Evolutionary conservation across 345 rosid species (phyloP).

Genomic region (Melaleuca quinquenervia): DNA sequence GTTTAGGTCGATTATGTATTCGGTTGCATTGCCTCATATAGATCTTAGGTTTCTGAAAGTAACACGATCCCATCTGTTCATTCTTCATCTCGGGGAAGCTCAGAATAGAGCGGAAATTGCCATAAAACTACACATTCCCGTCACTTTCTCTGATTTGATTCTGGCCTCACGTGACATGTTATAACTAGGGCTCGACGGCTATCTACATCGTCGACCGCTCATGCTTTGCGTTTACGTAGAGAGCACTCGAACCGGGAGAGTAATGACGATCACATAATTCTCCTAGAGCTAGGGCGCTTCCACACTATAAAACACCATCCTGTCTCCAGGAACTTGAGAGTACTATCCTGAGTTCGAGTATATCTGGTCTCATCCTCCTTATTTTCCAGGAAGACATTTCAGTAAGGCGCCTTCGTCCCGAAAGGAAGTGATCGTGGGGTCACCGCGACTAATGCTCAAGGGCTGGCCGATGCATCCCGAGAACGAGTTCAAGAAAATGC

Average conservation of each 20-base stretch:
- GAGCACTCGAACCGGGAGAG: not conserved
- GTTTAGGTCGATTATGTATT: not conserved
- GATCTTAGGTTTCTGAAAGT: not conserved
- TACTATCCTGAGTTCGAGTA: not conserved
- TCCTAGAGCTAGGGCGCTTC: not conserved
- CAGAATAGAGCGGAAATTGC: not conserved
- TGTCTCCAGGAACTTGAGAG: not conserved
- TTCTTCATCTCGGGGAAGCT: not conserved
- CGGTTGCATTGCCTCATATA: not conserved
- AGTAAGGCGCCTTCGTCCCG: not conserved
- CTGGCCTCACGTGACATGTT: not conserved
- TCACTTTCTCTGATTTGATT: not conserved
- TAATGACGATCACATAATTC: not conserved
- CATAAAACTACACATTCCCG: not conserved
- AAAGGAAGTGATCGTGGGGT: conserved; percentile 1
- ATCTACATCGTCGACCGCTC: not conserved
- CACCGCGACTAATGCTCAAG: not conserved
- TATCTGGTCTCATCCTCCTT: not conserved
- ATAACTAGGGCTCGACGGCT: not conserved
- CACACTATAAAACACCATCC: not conserved
- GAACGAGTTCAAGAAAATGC: conserved; percentile 37
- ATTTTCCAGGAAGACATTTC: not conserved
- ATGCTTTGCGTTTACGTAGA: not conserved
- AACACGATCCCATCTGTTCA: not conserved
- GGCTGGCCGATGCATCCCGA: conserved; percentile 11